Base-by-base conservation (phyloP, 1,284 basidiomycete species). In the Phellopilus nigrolimitatus region DNA sequence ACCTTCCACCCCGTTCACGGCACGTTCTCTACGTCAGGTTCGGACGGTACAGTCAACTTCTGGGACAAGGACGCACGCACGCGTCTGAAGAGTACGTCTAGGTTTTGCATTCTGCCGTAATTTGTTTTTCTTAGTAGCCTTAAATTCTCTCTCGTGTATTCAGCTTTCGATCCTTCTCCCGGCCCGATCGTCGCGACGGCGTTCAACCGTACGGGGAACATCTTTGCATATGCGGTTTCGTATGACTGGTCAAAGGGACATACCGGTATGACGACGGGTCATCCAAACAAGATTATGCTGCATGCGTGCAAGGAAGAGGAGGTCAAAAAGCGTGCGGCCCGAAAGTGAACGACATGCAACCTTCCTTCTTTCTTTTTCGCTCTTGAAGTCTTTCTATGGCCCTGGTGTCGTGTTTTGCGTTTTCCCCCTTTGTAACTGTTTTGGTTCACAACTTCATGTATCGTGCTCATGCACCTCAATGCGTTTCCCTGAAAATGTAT, bases 161-260 rank as follows among this genome's bases (percentile, higher is more conserved):
- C 68, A 92, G 80, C 81, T 47, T 83, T 88, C 66, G 81, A 94
- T 51, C 67, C 82, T 45, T 72, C 76, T 38, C 78, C 81, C 10
- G 80, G 84, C 40, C 82, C 88, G 12, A 79, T 92, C 63, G 66
- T 84, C 45, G 79, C 85, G 6, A 83, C 84, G 2, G 74, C 83
- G 1, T 95, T 95, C 78, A 95, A 90, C 70, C 83, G 84, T 55
- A 86, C 79, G 28, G 89, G 91, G 24, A 82, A 75, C n/a, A 89
- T 95, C 57, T 87, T 95, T 63, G 93, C 93, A 0, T 97, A 95
- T 59, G 84, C 89, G 0, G 67, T 93, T 17, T 89, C 90, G 3
- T 94, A 94, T 61, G 91, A 95, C 65, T 94, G 91, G 91, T 87
- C 74, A 60, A 95, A 84, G 63, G 93, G 93, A 3, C 88, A 94